Evolutionary conservation across 2,329 filamentous ascomycete species (phyloP).

Genomic region (Ophiosphaerella korrae): DNA sequence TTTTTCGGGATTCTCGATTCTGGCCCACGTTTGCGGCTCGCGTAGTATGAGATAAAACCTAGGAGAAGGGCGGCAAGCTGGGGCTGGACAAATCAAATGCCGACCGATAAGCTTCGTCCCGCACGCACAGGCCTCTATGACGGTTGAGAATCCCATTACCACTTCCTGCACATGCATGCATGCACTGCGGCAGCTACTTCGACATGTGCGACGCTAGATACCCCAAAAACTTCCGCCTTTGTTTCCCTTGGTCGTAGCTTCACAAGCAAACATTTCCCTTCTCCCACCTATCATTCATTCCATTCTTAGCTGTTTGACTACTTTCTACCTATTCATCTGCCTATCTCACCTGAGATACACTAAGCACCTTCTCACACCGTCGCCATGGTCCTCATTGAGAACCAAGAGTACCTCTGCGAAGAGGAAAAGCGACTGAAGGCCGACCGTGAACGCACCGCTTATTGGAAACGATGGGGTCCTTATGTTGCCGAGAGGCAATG

Average conservation of each 20-base stretch:
- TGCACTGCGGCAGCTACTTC: constrained; percentile 28
- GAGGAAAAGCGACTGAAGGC: constrained; percentile 90
- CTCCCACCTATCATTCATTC: constrained; percentile 9
- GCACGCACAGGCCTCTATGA: constrained; percentile 31
- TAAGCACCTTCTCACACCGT: constrained; percentile 1
- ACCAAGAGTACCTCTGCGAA: constrained; percentile 82
- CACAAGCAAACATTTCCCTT: constrained; percentile 4
- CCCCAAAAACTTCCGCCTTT: constrained; percentile 19
- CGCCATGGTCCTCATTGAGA: constrained; percentile 85
- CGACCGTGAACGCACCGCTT: constrained; percentile 80
- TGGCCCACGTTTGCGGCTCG: constrained; percentile 16
- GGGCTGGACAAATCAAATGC: constrained; percentile 11
- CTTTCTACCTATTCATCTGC: constrained; percentile 15
- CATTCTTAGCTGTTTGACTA: constrained; percentile 20
- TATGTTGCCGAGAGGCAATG: constrained; percentile 94
- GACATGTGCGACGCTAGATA: constrained; percentile 14
- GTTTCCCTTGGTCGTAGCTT: constrained; percentile 14
- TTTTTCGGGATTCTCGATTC: neutral
- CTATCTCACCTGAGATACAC: neutral
- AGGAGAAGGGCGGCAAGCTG: constrained; percentile 13
- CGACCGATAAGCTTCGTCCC: constrained; percentile 29
- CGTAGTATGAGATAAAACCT: constrained; percentile 14
- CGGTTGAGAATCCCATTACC: constrained; percentile 27
- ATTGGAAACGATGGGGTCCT: constrained; percentile 98
- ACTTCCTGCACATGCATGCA: constrained; percentile 45